Base-by-base conservation (phyloP, 176 grass and related monocot genomes). In the Phragmites australis region DNA sequence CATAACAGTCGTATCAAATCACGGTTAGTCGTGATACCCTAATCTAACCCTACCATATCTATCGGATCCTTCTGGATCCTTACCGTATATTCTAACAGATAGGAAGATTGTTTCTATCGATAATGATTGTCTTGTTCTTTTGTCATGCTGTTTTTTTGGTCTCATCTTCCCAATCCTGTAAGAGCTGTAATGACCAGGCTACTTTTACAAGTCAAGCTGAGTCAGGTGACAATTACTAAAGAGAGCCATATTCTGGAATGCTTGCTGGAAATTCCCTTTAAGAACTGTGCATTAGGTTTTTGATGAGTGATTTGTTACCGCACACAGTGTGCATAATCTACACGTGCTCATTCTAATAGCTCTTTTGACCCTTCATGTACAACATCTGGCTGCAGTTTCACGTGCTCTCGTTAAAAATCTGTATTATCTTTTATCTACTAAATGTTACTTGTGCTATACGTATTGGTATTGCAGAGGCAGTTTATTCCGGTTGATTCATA, bases 401-500 rank as follows among this genome's bases (percentile, higher is more conserved):
- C 68, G 65, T 75, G 71, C 80, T 85, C 47, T 82, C 42, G 31
- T 47, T 30, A 50, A 40, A 65, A 61, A 40, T 39, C 9, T 61
- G 52, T 43, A 44, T 37, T 5, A 37, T 37, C 27, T 1, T 34
- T 55, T 65, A 39, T 76, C 74, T 81, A 71, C 49, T 81, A 56
- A 65, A 75, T 82, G 16, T 63, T 71, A 69, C 48, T 82, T 83
- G 41, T 68, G n/a, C 50, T 75, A 55, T 78, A 65, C 65, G 8
- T 86, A 62, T 72, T 86, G 76, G 6, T 80, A 66, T 82, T 89
- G 68, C 88, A 97, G 93, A 87, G 93, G 93, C 69, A 97, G 93
- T 68, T 93, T 97, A 83, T 97, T 97, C 67, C 88, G 93, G 72
- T 91, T 97, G 83, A 97, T 97, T 90, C 93, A 97, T 68, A 79